Conservation (phyloP, 192 early-diverging fungal genomes). For the Coemansia biformis region DNA sequence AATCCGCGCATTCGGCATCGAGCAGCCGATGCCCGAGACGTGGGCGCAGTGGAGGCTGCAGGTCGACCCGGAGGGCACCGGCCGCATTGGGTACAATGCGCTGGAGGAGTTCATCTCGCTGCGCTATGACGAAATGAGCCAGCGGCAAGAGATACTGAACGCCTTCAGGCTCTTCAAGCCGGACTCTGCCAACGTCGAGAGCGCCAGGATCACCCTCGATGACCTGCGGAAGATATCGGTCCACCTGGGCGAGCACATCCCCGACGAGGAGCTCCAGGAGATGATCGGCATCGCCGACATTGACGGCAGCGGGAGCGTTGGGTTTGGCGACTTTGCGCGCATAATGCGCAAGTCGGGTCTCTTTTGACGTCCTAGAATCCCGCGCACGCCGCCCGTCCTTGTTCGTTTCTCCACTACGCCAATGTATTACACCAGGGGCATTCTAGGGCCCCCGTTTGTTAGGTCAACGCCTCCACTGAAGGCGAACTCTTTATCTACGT, state of each 20-base stretch:
- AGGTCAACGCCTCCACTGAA: no score
- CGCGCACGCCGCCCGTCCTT: no score
- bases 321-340: constrained; percentile 59
- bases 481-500: no score
- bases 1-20: constrained; percentile 17
- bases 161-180: constrained; percentile 81
- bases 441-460: no score
- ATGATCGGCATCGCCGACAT: constrained; percentile 66
- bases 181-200: constrained; percentile 53
- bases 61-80: constrained; percentile 31
- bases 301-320: constrained; percentile 60
- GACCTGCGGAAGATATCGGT: constrained; percentile 63
- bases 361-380: constrained; percentile 28
- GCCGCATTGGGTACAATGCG: constrained; percentile 21
- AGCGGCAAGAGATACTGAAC: constrained; percentile 64
- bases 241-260: constrained; percentile 61
- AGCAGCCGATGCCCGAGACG: background rate
- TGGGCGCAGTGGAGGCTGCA: constrained; percentile 15
- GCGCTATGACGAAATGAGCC: constrained; percentile 45
- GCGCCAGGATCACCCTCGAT: constrained; percentile 60
- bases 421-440: no score
- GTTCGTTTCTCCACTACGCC: no score
- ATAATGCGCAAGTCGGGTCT: constrained; percentile 58
- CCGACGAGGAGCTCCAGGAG: constrained; percentile 59
- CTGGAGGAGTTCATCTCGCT: constrained; percentile 31